Base-by-base conservation (phyloP, 2,329 filamentous ascomycete genomes). In the Thermothelomyces thermophilus region DNA sequence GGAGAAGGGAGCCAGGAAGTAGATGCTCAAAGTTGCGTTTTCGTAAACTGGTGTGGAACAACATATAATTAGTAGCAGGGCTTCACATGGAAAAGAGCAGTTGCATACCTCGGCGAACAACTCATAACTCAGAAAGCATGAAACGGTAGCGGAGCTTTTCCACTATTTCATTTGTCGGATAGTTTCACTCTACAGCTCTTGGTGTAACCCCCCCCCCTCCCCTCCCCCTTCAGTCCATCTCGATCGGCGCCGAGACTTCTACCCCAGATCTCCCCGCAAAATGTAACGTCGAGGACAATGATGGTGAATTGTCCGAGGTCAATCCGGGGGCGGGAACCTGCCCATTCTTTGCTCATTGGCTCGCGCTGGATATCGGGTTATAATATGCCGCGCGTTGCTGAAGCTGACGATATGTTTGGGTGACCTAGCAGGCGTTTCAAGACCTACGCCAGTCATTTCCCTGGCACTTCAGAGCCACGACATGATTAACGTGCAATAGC, bases 241-340 rank as follows among this genome's bases (percentile, higher is more conserved):
- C 31, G 24, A 22, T 22, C 24, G 35, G 39, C 16, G 17, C 40
- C 24, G 46, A 37, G 20, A 22, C 22, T 17, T 35, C 3, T 35
- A 37, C 46, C 39, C 46, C 22, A 22, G 40, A 17, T 31, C 16
- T 37, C 39, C 31, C 46, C 39, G 46, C 46, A 43, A 49, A 42
- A 3, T 34, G n/a, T 14, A 34, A 30, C 30, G 31, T 14, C 19
- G 14, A 16, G 11, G 17, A 14, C 4, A 22, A 17, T 26, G 22
- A 26, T 9, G 20, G 5, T 16, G 20, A 33, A 10, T 5, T 5
- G 20, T n/a, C 26, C 14, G 45, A 46, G n/a, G 31, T 20, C 24
- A 46, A 52, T 49, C n/a, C 50, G 36, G 50, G 50, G 46, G 50
- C 49, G 46, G n/a, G 24, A 26, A 45, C 35, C 34, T 39, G 44